Evolutionary conservation across 2,329 filamentous ascomycete genomes (phyloP).

Genomic region (Fusarium scirpi): DNA sequence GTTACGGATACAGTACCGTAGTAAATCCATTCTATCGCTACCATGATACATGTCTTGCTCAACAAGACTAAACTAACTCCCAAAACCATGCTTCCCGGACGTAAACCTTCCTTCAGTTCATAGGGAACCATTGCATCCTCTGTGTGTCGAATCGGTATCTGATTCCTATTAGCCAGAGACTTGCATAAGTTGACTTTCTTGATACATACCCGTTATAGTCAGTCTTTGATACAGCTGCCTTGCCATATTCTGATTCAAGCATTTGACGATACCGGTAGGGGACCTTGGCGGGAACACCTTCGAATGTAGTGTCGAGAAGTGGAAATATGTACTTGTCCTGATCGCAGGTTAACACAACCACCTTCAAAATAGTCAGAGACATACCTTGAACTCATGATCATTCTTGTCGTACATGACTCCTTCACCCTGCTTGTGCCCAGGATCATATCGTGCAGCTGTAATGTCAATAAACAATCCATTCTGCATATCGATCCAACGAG

Average conservation of each 20-base stretch:
- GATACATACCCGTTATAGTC: constrained; percentile 64
- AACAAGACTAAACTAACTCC: not conserved
- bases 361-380: not conserved
- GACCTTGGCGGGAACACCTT: constrained; percentile 74
- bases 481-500: constrained; percentile 62
- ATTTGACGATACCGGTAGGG: constrained; percentile 72
- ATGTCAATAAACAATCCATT: constrained; percentile 65
- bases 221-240: constrained; percentile 62
- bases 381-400: constrained; percentile 62
- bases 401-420: constrained; percentile 65
- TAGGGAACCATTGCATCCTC: constrained; percentile 51
- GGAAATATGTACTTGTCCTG: constrained; percentile 73
- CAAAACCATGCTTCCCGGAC: not conserved
- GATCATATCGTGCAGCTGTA: constrained; percentile 62
- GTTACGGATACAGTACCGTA: not conserved
- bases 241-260: constrained; percentile 68
- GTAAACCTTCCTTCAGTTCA: not conserved
- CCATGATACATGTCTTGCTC: not conserved
- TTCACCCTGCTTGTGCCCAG: constrained; percentile 56
- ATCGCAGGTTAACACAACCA: not conserved
- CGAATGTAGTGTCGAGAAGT: constrained; percentile 75
- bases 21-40: constrained; percentile 9
- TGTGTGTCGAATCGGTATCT: constrained; percentile 58
- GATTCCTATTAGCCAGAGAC: constrained; percentile 22
- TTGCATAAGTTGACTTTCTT: too few relatives aligned